Conservation (phyloP, 1,284 basidiomycete species). For the Malassezia brasiliensis region DNA sequence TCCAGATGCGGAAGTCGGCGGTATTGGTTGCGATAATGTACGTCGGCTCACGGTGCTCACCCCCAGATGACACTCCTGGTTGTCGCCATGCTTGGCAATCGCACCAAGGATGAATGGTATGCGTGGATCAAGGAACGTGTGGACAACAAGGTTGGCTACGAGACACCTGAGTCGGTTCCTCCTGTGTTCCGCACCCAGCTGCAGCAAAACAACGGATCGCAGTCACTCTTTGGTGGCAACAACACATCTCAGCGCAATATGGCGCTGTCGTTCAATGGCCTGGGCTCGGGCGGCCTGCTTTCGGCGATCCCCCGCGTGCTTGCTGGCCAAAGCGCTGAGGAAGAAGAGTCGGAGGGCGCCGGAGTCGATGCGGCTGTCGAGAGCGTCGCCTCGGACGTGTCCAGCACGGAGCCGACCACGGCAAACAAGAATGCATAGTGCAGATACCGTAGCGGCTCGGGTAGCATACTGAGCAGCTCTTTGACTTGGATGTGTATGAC, state of each 20-base stretch:
- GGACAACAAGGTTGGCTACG: slow-evolving; percentile 61
- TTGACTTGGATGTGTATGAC: too few relatives aligned
- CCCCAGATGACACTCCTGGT: slow-evolving; percentile 77
- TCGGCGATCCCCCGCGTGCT: slow-evolving; percentile 40
- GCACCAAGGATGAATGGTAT: slow-evolving; percentile 85
- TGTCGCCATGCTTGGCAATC: slow-evolving; percentile 74
- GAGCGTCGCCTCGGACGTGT: too few relatives aligned
- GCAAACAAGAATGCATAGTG: neutral
- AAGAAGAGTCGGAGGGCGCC: slow-evolving; percentile 11
- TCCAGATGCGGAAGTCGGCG: slow-evolving; percentile 81
- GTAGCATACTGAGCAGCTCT: too few relatives aligned
- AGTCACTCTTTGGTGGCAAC: slow-evolving; percentile 11
- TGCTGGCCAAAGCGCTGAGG: slow-evolving; percentile 27
- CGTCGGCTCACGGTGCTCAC: neutral
- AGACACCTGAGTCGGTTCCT: slow-evolving; percentile 55
- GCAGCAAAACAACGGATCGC: slow-evolving; percentile 51
- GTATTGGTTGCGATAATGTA: slow-evolving; percentile 89
- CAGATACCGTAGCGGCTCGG: neutral
- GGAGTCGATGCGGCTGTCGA: neutral
- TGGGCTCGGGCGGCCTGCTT: slow-evolving; percentile 33
- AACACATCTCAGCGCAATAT: slow-evolving; percentile 8
- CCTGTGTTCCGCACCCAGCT: slow-evolving; percentile 48
- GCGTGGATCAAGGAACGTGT: slow-evolving; percentile 79
- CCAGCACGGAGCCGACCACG: too few relatives aligned
- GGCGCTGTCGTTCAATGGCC: slow-evolving; percentile 21